A percentile compares a stretch with the other conserved stretches of the same genome.
Conservation (phyloP, 495 filamentous ascomycete genomes). For the Pyronema domesticum region DNA sequence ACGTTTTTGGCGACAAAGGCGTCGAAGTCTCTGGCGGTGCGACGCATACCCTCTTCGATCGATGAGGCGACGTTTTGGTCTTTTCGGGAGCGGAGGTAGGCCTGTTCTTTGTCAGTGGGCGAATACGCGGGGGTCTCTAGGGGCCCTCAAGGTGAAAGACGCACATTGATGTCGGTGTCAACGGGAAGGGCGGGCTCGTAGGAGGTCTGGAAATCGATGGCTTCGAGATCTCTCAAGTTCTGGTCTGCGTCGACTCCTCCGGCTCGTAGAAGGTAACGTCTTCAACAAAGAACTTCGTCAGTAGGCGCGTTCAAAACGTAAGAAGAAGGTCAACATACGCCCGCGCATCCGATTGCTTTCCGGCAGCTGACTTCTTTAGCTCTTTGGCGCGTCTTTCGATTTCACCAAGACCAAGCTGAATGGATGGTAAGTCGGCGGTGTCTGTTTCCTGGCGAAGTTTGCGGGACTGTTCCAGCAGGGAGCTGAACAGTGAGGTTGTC, state of each 20-base stretch:
- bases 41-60: slow-evolving; percentile 70
- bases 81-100: slow-evolving; percentile 65
- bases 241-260: slow-evolving; percentile 24
- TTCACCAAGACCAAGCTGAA: slow-evolving; percentile 25
- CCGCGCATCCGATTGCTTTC: slow-evolving; percentile 19
- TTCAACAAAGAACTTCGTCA: neutral
- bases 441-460: slow-evolving; percentile 25
- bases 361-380: slow-evolving; percentile 17
- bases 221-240: slow-evolving; percentile 21
- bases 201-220: slow-evolving; percentile 22
- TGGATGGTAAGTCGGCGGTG: slow-evolving; percentile 20
- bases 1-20: slow-evolving; percentile 83
- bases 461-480: slow-evolving; percentile 24
- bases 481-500: slow-evolving; percentile 18
- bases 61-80: slow-evolving; percentile 80
- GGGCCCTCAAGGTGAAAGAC: neutral
- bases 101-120: slow-evolving; percentile 25
- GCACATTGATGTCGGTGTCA: slow-evolving; percentile 25
- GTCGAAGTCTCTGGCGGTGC: slow-evolving; percentile 80
- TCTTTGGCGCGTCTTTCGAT: slow-evolving; percentile 23
- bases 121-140: neutral
- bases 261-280: slow-evolving; percentile 21
- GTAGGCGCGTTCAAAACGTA: neutral
- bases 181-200: slow-evolving; percentile 21
- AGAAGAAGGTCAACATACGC: slow-evolving; percentile 13